Evolutionary conservation across 2,329 filamentous ascomycete genomes (phyloP), one percentile per base, ranked within the genome.

Genomic region (Talaromyces marneffei): DNA sequence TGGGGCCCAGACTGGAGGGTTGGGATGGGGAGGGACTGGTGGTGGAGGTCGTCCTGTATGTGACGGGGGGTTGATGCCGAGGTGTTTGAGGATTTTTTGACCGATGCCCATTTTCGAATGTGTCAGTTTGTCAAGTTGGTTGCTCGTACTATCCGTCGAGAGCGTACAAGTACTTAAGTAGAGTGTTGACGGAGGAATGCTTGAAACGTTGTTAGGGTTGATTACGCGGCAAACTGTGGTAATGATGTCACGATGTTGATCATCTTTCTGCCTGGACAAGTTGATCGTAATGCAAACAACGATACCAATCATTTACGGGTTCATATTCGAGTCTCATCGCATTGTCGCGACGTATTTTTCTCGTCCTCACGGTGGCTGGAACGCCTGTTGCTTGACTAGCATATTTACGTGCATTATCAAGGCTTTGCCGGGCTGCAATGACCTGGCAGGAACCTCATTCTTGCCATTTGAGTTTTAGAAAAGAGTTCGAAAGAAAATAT

Each of bases 81-180:
- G 60, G 25, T 64, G 66, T 18, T 72, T 70, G 44, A 74, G 66
- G 25, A 74, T 65, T 61, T 72, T 74, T 33, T 74, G 71, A 20
- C 71, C 69, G 4, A 74, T 3, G 35, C 57, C 57, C 57, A 59
- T 59, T 4, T 33, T 59, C n/a, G 33, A n/a, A 6, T 31, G 12
- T 50, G 27, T 46, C 16, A 16, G n/a, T n/a, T 27, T 31, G n/a
- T 4, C 27, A 18, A 8, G 37, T 44, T 44, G 5, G 31, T 9
- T 23, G 10, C 4, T 33, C 5, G 20, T 7, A n/a, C 6, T 18
- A 7, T 40, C 37, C 37, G n/a, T 42, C 7, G 14, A n/a, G 25
- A 27, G 23, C 23, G 18, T 42, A 42, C 23, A 42, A 42, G 44
- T 48, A 27, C 6, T 48, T 48, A 8, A n/a, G 23, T 23, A 25